phyloP scores from a whole-genome alignment of 441 rosid genomes.

The Brassica hybrid region DNA sequence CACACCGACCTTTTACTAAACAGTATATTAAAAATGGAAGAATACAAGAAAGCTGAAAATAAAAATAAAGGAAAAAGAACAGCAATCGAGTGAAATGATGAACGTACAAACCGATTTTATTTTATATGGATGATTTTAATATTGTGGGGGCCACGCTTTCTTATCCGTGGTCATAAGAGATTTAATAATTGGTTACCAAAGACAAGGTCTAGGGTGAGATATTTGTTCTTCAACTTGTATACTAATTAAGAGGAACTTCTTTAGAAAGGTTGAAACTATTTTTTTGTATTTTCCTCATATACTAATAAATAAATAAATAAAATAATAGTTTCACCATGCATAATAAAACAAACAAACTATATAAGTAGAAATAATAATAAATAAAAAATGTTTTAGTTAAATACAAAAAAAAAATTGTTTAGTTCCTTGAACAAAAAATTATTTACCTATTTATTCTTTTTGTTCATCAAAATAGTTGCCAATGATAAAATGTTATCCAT shows the following conservation, averaged over 20 bases:
- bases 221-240: not conserved
- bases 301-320: not conserved
- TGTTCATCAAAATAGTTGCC: not conserved
- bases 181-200: not conserved
- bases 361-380: too few relatives aligned
- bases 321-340: not conserved
- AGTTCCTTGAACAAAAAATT: not conserved
- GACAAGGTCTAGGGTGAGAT: not conserved
- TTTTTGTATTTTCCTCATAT: not conserved
- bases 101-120: conserved; percentile 9
- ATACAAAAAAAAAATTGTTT: not conserved
- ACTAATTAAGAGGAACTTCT: not conserved
- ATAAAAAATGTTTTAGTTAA: not conserved
- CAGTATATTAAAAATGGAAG: not conserved
- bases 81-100: conserved; percentile 35
- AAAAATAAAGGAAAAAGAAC: conserved; percentile 14
- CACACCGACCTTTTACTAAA: conserved; percentile 34
- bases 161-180: conserved; percentile 2
- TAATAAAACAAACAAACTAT: not conserved
- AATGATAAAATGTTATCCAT: not conserved
- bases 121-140: not conserved
- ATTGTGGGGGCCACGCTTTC: conserved; percentile 7
- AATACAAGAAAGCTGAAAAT: conserved; percentile 21
- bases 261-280: not conserved
- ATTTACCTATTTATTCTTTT: not conserved